Conservation (phyloP, 345 rosid species). For the Pistacia vera region DNA sequence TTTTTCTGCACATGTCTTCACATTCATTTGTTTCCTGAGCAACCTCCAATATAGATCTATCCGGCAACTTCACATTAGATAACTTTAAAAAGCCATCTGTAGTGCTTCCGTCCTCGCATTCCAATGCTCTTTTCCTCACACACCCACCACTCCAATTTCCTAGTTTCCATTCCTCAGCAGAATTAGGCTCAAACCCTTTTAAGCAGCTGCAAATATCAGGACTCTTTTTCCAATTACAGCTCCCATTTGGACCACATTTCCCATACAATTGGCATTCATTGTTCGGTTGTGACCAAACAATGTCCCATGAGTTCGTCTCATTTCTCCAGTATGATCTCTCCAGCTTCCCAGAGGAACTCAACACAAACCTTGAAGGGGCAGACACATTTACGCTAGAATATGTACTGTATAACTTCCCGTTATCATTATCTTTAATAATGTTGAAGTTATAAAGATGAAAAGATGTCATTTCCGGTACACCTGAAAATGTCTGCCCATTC, state of each 20-base stretch:
- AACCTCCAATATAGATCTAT: background rate
- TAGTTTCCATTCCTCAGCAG: conserved; percentile 23
- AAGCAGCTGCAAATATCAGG: conserved; percentile 28
- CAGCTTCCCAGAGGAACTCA: conserved; percentile 23
- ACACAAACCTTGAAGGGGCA: conserved; percentile 4
- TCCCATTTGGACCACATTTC: conserved; percentile 36
- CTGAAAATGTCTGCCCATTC: conserved; percentile 5
- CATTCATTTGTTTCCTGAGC: background rate
- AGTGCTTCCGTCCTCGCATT: conserved; percentile 15
- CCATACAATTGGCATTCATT: conserved; percentile 27
- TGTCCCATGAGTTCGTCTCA: conserved; percentile 6
- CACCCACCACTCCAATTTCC: conserved; percentile 37
- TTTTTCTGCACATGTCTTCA: background rate
- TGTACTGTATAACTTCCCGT: conserved; percentile 16
- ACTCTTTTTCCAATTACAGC: conserved; percentile 8
- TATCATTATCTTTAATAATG: background rate
- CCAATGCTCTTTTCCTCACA: conserved; percentile 22
- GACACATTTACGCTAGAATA: conserved; percentile 9
- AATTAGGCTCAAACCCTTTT: conserved; percentile 34
- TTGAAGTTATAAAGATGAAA: conserved; percentile 13
- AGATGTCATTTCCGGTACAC: conserved; percentile 13
- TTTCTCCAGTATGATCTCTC: conserved; percentile 11
- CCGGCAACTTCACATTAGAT: conserved; percentile 33
- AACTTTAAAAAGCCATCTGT: conserved; percentile 27
- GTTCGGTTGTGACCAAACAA: conserved; percentile 29